These are phyloP conservation scores for Vanrija pseudolonga DNA, from an alignment of 1,284 basidiomycete genomes.

Conservation along the genomic window DNA sequence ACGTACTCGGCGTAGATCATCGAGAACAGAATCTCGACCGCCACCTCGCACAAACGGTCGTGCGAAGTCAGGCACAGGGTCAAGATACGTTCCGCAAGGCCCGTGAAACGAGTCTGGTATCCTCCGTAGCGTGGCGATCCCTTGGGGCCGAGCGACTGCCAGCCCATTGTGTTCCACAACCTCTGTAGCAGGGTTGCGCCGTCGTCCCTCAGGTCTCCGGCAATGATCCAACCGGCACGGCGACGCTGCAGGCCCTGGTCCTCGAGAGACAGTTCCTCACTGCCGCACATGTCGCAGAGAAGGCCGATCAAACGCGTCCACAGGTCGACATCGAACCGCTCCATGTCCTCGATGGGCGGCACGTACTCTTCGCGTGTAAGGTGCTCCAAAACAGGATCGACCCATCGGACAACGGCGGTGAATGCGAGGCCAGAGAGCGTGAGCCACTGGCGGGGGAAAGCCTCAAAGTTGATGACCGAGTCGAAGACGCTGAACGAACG, in stretches of 20 bases:
- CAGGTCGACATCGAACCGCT: slow-evolving; percentile 68
- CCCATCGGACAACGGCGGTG: slow-evolving; percentile 81
- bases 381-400: slow-evolving; percentile 73
- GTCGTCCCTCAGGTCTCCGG: slow-evolving; percentile 89
- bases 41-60: slow-evolving; percentile 82
- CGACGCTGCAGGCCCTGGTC: slow-evolving; percentile 69
- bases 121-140: slow-evolving; percentile 13
- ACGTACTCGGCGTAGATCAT: slow-evolving; percentile 95
- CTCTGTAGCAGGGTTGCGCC: slow-evolving; percentile 78
- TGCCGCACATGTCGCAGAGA: slow-evolving; percentile 78
- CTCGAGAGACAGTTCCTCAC: slow-evolving; percentile 87
- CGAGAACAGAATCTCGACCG: slow-evolving; percentile 86
- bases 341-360: slow-evolving; percentile 62
- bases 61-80: slow-evolving; percentile 92
- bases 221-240: slow-evolving; percentile 90
- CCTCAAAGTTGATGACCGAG: slow-evolving; percentile 81
- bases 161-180: slow-evolving; percentile 84
- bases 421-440: slow-evolving; percentile 88
- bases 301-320: slow-evolving; percentile 82
- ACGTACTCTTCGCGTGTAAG: slow-evolving; percentile 73
- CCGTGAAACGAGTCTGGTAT: slow-evolving; percentile 77
- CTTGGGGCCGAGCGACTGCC: slow-evolving; percentile 38
- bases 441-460: slow-evolving; percentile 88
- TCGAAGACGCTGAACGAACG: slow-evolving; percentile 77
- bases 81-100: slow-evolving; percentile 86